Percentiles rank a stretch among this genome's conserved stretches.
Conservation (phyloP, 2,329 filamentous ascomycete species). For the Nemania sp. region DNA sequence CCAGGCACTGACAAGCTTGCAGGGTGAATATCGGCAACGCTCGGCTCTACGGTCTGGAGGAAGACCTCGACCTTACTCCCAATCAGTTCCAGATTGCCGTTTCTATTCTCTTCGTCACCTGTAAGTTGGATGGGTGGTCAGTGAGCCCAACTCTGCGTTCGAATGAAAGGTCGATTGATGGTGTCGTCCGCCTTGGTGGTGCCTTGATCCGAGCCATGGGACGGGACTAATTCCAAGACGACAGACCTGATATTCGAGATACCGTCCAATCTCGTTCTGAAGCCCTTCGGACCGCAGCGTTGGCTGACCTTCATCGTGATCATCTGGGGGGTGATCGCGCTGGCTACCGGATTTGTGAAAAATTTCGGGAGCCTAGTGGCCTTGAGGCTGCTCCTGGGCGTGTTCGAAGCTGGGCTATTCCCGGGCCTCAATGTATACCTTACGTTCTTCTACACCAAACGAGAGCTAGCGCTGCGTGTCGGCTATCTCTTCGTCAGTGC, state of each 20-base stretch:
- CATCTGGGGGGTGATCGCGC: slow-evolving; percentile 71
- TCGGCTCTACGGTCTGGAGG: slow-evolving; percentile 65
- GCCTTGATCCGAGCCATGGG: background rate
- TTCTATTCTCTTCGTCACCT: slow-evolving; percentile 71
- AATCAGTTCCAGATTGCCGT: slow-evolving; percentile 72
- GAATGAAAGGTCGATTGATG: background rate
- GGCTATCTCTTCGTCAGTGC: slow-evolving; percentile 74
- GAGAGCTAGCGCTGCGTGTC: slow-evolving; percentile 72
- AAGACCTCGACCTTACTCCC: slow-evolving; percentile 63
- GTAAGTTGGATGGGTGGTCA: slow-evolving; percentile 35
- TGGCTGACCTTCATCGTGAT: slow-evolving; percentile 69
- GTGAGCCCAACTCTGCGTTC: background rate
- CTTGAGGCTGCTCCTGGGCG: slow-evolving; percentile 69
- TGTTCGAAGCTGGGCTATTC: slow-evolving; percentile 48
- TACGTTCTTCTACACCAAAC: slow-evolving; percentile 76
- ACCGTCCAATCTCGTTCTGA: slow-evolving; percentile 67
- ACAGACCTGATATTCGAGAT: slow-evolving; percentile 62
- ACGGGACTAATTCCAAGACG: background rate
- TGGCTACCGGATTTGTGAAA: slow-evolving; percentile 68
- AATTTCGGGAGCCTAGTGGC: slow-evolving; percentile 69
- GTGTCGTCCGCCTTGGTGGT: background rate
- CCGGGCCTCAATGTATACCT: slow-evolving; percentile 47
- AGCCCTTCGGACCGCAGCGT: slow-evolving; percentile 63
- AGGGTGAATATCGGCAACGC: slow-evolving; percentile 77
- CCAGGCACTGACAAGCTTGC: slow-evolving; percentile 10